Evolutionary conservation across 2,329 filamentous ascomycete species (phyloP).

Genomic region (Apiospora koreana): DNA sequence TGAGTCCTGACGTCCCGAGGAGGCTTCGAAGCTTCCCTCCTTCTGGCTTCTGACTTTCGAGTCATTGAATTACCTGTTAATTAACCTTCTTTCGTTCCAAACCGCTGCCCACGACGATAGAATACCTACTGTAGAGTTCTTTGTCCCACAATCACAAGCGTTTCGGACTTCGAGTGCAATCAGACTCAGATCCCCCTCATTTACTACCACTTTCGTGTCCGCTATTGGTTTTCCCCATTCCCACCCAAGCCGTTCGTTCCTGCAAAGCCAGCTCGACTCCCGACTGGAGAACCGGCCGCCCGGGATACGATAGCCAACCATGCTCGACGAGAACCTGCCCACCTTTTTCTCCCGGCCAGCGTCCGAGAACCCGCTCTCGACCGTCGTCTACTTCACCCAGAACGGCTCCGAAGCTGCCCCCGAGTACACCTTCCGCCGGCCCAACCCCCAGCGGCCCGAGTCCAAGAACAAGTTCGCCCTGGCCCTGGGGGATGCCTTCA

Average conservation of each 20-base stretch:
- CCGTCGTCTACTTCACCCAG: constrained; percentile 61
- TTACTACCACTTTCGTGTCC: neutral
- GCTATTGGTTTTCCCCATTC: neutral
- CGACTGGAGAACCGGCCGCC: neutral
- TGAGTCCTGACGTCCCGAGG: neutral
- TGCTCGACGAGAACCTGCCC: constrained; percentile 95
- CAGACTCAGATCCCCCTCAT: neutral
- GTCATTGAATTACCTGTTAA: constrained; percentile 2
- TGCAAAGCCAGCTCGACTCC: neutral
- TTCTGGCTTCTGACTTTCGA: neutral
- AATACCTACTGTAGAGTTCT: neutral
- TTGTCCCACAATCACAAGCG: neutral
- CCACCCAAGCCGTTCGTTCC: neutral
- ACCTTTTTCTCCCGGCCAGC: constrained; percentile 60
- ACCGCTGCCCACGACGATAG: neutral
- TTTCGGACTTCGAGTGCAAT: neutral
- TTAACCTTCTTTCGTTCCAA: constrained; percentile 9
- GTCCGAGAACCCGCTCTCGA: constrained; percentile 55
- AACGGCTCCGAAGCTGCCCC: constrained; percentile 79
- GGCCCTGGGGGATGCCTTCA: constrained; percentile 80
- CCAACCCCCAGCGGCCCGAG: constrained; percentile 67
- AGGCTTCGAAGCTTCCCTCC: neutral
- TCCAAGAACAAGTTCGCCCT: constrained; percentile 84
- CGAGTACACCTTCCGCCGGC: constrained; percentile 77
- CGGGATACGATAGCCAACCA: constrained; percentile 39